Conservation (phyloP, 78 protist species). For the Dictyostelium capitatum region DNA sequence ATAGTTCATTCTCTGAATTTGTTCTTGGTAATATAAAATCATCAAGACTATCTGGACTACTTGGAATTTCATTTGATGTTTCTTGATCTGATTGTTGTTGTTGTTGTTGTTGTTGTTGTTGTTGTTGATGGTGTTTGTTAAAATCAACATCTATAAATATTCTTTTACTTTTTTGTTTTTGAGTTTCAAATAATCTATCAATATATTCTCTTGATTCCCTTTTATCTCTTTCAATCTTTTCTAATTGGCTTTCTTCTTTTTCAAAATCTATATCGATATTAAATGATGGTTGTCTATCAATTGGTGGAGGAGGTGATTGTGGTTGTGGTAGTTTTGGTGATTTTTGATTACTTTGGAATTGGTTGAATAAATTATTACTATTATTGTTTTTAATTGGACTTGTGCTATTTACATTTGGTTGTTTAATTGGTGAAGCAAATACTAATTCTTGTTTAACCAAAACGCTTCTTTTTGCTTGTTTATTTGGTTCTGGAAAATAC, state of each 20-base stretch:
- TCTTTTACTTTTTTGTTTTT: neutral
- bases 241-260: neutral
- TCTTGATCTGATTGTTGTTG: neutral
- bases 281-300: neutral
- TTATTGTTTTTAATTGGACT: slow-evolving; percentile 22
- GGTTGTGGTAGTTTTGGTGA: neutral
- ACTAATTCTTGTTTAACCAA: slow-evolving; percentile 24
- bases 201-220: neutral
- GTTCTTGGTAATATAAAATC: slow-evolving; percentile 42
- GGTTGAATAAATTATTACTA: neutral
- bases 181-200: neutral
- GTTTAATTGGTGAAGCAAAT: slow-evolving; percentile 26
- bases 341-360: neutral
- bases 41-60: neutral
- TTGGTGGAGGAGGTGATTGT: neutral
- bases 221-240: neutral
- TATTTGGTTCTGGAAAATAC: slow-evolving; percentile 30
- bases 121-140: too few relatives aligned
- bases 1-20: slow-evolving; percentile 9
- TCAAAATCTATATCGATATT: neutral
- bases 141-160: neutral
- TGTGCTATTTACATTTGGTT: neutral
- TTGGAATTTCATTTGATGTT: neutral
- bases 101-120: slow-evolving; percentile 5
- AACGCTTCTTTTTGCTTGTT: neutral